Base-by-base conservation (phyloP, 495 filamentous ascomycete genomes). In the Pseudevernia furfuracea region DNA sequence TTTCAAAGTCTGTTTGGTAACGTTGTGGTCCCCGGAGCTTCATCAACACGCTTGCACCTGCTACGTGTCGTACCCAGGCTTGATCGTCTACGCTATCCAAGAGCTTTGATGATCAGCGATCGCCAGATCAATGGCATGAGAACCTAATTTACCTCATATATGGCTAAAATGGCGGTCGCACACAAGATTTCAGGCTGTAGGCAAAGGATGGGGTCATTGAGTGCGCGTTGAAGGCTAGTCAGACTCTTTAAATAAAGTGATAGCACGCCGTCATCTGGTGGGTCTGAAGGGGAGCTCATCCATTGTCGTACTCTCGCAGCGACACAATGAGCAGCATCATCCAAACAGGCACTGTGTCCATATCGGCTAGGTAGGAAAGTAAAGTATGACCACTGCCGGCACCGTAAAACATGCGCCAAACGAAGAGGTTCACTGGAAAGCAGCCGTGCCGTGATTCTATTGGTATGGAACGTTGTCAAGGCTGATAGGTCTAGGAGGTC, bases 1-100 rank as follows among this genome's bases (percentile, higher is more conserved):
- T 71, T 60, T 77, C 75, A 58, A 75, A 76, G 12, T 75, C 70
- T 30, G 71, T 67, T n/a, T 65, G 65, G 49, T 74, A 77, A 23
- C 61, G 65, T 25, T 70, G 60, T 9, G 72, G 69, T 11, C 75
- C 75, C 39, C 75, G 74, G 43, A 74, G 65, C 66, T 71, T 65
- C 25, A 77, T 71, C 46, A 77, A 62, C n/a, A 65, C 55, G 4
- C 69, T 71, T 6, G 74, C 72, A 4, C 75, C 75, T 1, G 66
- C 69, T 23, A 69, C 55, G 58, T 77, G 74, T 5, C 67, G 66
- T 39, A 72, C 68, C 73, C 73, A 77, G 3, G 71, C 71, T 15
- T 65, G 44, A 28, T 69, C 61, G 32, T 67, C 61, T 21, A 46
- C 62, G 25, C 66, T 63, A 52, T 69, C 70, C 5, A 71, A 67